A percentile compares a stretch with the other conserved stretches of the same genome.
Evolutionary conservation across 108 stramenopile genomes (phyloP).

Genomic region (Chaetoceros tenuissimus): DNA sequence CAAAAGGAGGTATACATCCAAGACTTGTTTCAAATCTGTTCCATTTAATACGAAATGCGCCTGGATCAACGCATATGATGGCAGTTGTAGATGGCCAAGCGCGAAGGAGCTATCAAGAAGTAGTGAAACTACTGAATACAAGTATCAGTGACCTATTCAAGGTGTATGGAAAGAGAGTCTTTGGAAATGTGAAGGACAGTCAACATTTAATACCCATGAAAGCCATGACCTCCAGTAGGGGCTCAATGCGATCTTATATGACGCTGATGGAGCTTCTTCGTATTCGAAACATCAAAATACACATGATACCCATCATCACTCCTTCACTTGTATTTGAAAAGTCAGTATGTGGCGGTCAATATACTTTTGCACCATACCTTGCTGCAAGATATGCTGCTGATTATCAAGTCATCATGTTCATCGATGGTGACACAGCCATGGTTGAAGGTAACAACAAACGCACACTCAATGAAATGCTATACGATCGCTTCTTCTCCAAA

Average conservation of each 20-base stretch:
- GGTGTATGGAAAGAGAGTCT: conserved; percentile 1
- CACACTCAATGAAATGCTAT: conserved; percentile 4
- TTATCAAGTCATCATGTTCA: conserved; percentile 18
- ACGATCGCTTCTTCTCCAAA: conserved; percentile 14
- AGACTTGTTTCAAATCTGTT: conserved; percentile 10
- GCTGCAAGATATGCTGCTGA: conserved; percentile 17
- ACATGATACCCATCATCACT: conserved; percentile 9
- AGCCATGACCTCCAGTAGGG: not conserved
- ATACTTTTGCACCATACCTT: conserved; percentile 10
- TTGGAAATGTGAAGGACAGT: not conserved
- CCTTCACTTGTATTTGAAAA: conserved; percentile 12
- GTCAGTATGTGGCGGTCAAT: conserved; percentile 14
- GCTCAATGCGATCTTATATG: not conserved
- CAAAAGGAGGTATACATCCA: conserved; percentile 8
- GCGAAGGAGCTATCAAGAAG: conserved; percentile 5
- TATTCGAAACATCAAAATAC: conserved; percentile 11
- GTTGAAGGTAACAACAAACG: conserved; percentile 8
- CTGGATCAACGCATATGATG: conserved; percentile 13
- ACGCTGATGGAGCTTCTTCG: conserved; percentile 9
- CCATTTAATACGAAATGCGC: conserved; percentile 17
- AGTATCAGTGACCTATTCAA: conserved; percentile 2
- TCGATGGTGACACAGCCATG: conserved; percentile 16
- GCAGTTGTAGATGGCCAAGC: conserved; percentile 18
- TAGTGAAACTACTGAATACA: conserved; percentile 3
- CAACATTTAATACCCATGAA: conserved; percentile 11